Base-by-base conservation (phyloP, 345 rosid genomes). In the Chamaenerion angustifolium region DNA sequence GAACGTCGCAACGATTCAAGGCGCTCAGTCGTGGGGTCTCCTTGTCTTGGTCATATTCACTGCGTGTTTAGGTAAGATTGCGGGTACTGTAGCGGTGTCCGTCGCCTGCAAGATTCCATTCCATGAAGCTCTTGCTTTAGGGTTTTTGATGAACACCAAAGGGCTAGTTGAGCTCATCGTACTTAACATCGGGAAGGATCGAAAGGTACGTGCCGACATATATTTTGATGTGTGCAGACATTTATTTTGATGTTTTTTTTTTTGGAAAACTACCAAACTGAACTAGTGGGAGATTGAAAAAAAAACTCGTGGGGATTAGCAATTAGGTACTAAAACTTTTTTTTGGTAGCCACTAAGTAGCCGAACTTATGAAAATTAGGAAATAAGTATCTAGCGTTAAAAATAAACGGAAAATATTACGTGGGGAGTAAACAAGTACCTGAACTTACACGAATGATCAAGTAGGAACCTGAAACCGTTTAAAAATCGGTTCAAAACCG, bases 121-220 rank as follows among this genome's bases (percentile, higher is more conserved):
- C 10, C 57, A 41, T 46, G 96, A 87, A 55, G 66, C 87, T 10
- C 40, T 77, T 11, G 71, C 88, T 15, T 59, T 83, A 2, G 94
- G 94, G 10, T 71, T 87, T 56, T 58, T 83, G 27, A 83, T 87
- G 94, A 87, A 83, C 54, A 83, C 90, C 0, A 83, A 81, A 63
- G 90, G 96, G n/a, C 60, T 87, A 69, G 94, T 90, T 48, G 96
- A 86, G 66, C 85, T 90, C 58, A 81, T 90, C 58, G 86, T 86
- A 50, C 86, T 86, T 54, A 86, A 86, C 68, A 83, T 83, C 41
- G 93, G 86, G 14, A 83, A 73, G 70, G 94, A 87, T 53, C 69
- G 87, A 62, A 58, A 58, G 50, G 62, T 51, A 16, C 31, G 27
- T 6, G 10, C n/a, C n/a, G n/a, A n/a, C n/a, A n/a, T n/a, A n/a